Evolutionary conservation across 2,329 filamentous ascomycete species (phyloP), one percentile per base, ranked within the genome.

Genomic region (Periglandula ipomoeae): DNA sequence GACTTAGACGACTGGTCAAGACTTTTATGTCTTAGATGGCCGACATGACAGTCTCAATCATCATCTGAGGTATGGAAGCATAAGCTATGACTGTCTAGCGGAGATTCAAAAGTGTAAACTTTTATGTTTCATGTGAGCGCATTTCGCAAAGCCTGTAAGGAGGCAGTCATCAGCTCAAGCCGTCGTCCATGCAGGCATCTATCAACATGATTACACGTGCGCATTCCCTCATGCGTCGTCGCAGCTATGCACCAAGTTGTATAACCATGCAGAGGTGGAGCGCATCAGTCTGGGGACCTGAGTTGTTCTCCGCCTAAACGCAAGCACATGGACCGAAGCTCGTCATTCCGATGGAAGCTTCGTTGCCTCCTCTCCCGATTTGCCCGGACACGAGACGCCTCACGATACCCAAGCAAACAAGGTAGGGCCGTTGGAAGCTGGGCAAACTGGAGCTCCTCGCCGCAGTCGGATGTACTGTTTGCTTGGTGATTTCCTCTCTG

Each of bases 381-480:
- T 46, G 34, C 44, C n/a, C 22, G 43, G 22, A 22, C 17, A 20
- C 23, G 17, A 27, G 13, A n/a, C 42, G 11, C 34, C 22, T 23
- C 24, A 10, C 17, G 27, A 13, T 19, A 19, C 13, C 7, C 11
- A 19, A 32, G 45, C 45, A 47, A 47, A 41, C 45, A 47, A 41
- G 8, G 11, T 35, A 22, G 9, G 19, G 17, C 19, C 15, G n/a
- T 32, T 41, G 13, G 23, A 39, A 32, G 38, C 27, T 41, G 20
- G 34, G 46, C 32, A 26, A 24, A 17, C 26, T 40, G 41, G 35
- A 34, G 23, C 15, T 44, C 37, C 15, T 44, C 38, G 43, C 44
- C 34, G 43, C 26, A 9, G 43, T 42, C 37, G 48, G 38, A 46
- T 46, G 38, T 37, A 27, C n/a, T 49, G 43, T 41, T 42, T 49